These are phyloP conservation scores for Bipolaris zeicola DNA, from an alignment of 2,329 filamentous ascomycete species.

Conservation along the genomic window DNA sequence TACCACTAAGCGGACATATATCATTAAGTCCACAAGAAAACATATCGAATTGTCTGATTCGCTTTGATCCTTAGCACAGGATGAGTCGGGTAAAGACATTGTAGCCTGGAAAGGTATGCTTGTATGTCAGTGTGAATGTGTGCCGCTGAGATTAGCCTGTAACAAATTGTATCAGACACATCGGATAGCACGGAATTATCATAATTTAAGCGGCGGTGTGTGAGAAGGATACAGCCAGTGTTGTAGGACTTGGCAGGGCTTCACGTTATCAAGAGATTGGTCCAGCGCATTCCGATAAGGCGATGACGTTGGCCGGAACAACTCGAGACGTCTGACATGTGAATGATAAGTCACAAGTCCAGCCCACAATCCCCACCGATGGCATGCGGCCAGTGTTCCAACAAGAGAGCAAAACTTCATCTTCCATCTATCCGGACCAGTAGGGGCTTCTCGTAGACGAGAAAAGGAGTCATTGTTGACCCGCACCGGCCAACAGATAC, in stretches of 20 bases:
- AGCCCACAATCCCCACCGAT: neutral
- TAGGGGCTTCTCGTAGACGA: neutral
- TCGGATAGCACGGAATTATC: too few relatives aligned
- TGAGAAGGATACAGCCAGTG: neutral
- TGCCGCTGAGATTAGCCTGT: too few relatives aligned
- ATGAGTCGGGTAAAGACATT: too few relatives aligned
- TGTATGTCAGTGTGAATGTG: too few relatives aligned
- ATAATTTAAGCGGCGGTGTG: neutral
- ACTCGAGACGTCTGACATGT: slow-evolving; percentile 3
- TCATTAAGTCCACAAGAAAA: too few relatives aligned
- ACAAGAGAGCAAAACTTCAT: neutral
- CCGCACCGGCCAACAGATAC: neutral
- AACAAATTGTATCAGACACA: too few relatives aligned
- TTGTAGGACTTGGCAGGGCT: neutral
- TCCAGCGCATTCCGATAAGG: neutral
- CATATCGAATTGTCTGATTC: too few relatives aligned
- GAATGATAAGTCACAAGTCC: neutral
- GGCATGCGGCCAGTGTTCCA: neutral
- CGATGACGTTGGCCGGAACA: slow-evolving; percentile 1
- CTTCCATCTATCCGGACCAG: slow-evolving; percentile 6
- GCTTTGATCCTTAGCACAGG: too few relatives aligned
- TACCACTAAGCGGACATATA: too few relatives aligned
- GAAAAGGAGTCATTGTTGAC: neutral
- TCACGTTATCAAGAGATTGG: neutral
- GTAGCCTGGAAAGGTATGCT: too few relatives aligned